Evolutionary conservation across 2,329 filamentous ascomycete genomes (phyloP).

Genomic region (Cryphonectria nitschkei): DNA sequence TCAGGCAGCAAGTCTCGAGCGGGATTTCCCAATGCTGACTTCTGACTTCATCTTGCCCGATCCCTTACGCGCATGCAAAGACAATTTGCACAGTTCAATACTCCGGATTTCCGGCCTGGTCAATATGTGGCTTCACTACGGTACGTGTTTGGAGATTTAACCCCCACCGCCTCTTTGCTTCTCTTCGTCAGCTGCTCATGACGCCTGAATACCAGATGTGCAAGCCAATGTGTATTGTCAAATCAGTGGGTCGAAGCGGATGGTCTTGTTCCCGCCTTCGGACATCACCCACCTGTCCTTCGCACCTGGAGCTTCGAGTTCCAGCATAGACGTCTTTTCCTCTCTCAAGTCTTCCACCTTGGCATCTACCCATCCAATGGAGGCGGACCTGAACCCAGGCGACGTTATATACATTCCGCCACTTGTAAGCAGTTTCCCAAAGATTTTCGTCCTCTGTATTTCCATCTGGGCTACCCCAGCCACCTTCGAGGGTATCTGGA

Average conservation of each 20-base stretch:
- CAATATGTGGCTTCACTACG: slow-evolving; percentile 90
- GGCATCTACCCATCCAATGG: slow-evolving; percentile 62
- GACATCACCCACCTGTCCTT: slow-evolving; percentile 74
- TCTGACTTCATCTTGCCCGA: slow-evolving; percentile 71
- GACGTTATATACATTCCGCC: slow-evolving; percentile 82
- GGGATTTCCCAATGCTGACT: slow-evolving; percentile 73
- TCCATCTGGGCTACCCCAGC: background rate
- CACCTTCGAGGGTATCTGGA: background rate
- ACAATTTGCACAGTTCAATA: slow-evolving; percentile 77
- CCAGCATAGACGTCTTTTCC: slow-evolving; percentile 72
- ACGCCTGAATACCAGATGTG: slow-evolving; percentile 52
- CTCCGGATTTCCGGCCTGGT: slow-evolving; percentile 79
- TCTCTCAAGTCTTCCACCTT: slow-evolving; percentile 46
- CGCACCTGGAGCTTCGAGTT: slow-evolving; percentile 78
- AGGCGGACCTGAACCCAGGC: slow-evolving; percentile 68
- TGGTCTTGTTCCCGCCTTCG: slow-evolving; percentile 77
- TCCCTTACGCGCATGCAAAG: slow-evolving; percentile 59
- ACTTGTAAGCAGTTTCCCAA: slow-evolving; percentile 42
- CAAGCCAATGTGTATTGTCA: slow-evolving; percentile 89
- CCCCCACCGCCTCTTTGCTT: slow-evolving; percentile 32
- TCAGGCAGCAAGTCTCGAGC: slow-evolving; percentile 67
- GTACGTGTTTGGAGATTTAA: slow-evolving; percentile 62
- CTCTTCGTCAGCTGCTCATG: background rate
- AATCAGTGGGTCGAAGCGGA: slow-evolving; percentile 70
- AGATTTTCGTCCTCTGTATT: background rate